Conservation (phyloP, 768 basidiomycete genomes). For the Pleurotus giganteus region DNA sequence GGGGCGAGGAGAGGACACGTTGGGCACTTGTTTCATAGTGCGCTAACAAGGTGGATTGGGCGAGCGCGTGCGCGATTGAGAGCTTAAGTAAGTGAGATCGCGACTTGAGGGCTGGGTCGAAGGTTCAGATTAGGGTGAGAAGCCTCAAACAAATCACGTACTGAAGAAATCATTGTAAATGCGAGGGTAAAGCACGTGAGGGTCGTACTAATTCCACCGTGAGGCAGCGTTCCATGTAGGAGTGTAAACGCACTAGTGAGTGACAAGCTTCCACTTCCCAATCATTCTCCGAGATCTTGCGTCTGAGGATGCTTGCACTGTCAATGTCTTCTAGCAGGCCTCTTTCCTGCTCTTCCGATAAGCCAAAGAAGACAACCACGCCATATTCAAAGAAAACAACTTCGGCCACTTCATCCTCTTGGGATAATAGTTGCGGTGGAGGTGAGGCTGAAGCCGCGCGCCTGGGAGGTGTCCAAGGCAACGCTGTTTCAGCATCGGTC, state of each 20-base stretch:
- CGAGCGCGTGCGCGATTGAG: slow-evolving; percentile 92
- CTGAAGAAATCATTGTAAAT: slow-evolving; percentile 98
- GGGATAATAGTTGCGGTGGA: slow-evolving; percentile 15
- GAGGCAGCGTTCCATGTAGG: slow-evolving; percentile 5
- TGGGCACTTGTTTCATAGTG: slow-evolving; percentile 81
- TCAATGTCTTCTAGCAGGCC: slow-evolving; percentile 83
- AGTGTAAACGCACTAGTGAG: slow-evolving; percentile 56
- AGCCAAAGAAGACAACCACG: slow-evolving; percentile 89
- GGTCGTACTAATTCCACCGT: slow-evolving; percentile 63
- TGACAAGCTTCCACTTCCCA: slow-evolving; percentile 97
- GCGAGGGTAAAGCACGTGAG: slow-evolving; percentile 78
- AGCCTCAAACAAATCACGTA: slow-evolving; percentile 34
- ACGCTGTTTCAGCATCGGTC: slow-evolving; percentile 13
- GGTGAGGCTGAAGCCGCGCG: neutral
- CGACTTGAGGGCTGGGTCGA: slow-evolving; percentile 75
- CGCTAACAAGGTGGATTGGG: slow-evolving; percentile 90
- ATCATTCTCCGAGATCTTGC: slow-evolving; percentile 58
- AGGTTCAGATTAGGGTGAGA: slow-evolving; percentile 4
- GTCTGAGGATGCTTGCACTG: slow-evolving; percentile 64
- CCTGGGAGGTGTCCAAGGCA: slow-evolving; percentile 8
- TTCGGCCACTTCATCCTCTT: slow-evolving; percentile 61
- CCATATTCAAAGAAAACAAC: slow-evolving; percentile 85
- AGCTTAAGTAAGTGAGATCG: slow-evolving; percentile 88
- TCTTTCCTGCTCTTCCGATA: slow-evolving; percentile 75
- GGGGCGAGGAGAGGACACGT: slow-evolving; percentile 72